Base-by-base conservation (phyloP, 805 yeast genomes). In the Spathaspora sp. region DNA sequence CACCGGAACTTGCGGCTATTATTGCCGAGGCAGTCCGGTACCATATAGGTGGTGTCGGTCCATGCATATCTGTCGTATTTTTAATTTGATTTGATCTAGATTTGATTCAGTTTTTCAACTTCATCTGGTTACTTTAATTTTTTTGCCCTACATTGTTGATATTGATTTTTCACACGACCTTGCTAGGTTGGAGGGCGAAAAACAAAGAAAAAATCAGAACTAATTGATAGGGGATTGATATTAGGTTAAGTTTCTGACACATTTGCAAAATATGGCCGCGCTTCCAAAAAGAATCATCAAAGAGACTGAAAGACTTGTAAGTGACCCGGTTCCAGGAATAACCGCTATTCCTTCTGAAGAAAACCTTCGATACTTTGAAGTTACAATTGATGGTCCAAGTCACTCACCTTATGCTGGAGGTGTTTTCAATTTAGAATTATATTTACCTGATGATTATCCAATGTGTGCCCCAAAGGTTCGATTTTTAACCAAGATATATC, bases 281-380 rank as follows among this genome's bases (percentile, higher is more conserved):
- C 74, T 92, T 64, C 96, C 97, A 44, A 93, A 90, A 72, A 83
- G 99, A 75, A 93, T 93, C 59, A 89, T 93, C 58, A 91, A 92
- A 85, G 99, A 94, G 72, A 93, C 98, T 10, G 97, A 94, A 65
- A 78, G 97, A 56, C 75, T 94, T 42, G 86, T 86, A 20, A 85
- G 90, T 39, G 99, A 94, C 61, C 98, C 99, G 1, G 98, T 93
- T 1, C 96, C 97, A 3, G 99, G 98, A 2, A 94, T 94, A 60
- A 80, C 86, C 0, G 99, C 98, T 1, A 80, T 76, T 28, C 99
- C 99, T 6, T 96, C 89, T 53, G 98, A 93, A 52, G 97, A 92
- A 56, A 94, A 94, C 68, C 75, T 94, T 57, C 82, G 99, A 59
- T 90, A 93, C 67, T 94, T 94, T 63, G 89, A 90, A 57, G 99